Evolutionary conservation across 163 green algal genomes (phyloP), one percentile per base, ranked within the genome.

Genomic region (Chlamydomonas reinhardtii): DNA sequence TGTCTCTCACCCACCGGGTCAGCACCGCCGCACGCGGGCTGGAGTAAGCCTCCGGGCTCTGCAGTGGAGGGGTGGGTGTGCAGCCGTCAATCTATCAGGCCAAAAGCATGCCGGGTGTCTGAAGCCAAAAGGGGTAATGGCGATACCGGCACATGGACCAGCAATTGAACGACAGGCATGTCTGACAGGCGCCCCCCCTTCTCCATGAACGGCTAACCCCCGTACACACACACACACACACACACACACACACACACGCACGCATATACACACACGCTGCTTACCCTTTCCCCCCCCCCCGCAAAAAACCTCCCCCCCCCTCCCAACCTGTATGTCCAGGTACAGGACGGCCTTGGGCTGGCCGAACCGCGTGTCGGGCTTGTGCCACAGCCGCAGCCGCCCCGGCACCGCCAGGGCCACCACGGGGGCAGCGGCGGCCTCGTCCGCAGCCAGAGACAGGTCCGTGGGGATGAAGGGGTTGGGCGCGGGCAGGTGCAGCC

Each of bases 381-480:
- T 84, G 86, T 90, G 86, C 86, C 86, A 87, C 74, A 90, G 52
- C 29, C 74, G 56, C 43, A 90, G 48, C 27, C 73, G 22, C 12
- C 89, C 79, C 19, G 84, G 84, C 75, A 85, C 74, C 39, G 84
- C 74, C 39, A 76, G 16, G 12, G 86, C 74, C 16, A 52, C 22
- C 0, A 35, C 8, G 17, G 56, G 56, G 11, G 39, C 73, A 22
- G 82, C 59, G 39, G 43, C 34, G 22, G n/a, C 48, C 54, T 79
- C 62, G 72, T 71, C 64, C 43, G 39, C 20, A 25, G 65, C 39
- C 61, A 94, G 69, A 0, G 81, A 73, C 32, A 94, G 85, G 84
- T 96, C 90, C 4, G 91, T 92, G 31, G 96, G 95, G 61, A 98
- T 96, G 90, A 96, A 98, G 52, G 94, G 94, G 92, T 98, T 98